Evolutionary conservation across 129 eudicot genomes (phyloP), one percentile per base, ranked within the genome.

Genomic region (Kitagawia praeruptora): DNA sequence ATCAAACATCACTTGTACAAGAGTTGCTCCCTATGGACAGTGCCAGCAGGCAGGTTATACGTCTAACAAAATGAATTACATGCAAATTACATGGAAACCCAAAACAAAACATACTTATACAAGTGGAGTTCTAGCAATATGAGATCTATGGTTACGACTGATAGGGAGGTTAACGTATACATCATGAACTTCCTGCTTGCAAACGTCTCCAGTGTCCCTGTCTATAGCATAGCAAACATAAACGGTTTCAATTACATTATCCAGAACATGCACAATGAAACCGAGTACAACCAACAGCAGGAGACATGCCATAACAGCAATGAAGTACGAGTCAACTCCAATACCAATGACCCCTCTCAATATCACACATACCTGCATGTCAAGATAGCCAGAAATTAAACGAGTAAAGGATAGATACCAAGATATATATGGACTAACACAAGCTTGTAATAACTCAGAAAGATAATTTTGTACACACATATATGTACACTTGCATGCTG

Each of bases 141-240:
- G 82, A 7, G 91, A 73, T 82, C 84, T 87, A 71, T 83, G 85
- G 81, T 87, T 88, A 85, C 98, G 82, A 81, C 85, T 92, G 78
- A 92, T 86, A 4, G 98, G 96, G 46, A 95, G 97, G 74, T 92
- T 91, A 66, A 90, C 97, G 75, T 90, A 95, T 70, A 92, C 93
- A 64, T 95, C 94, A 71, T 95, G 97, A 80, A 92, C 96, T 44
- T 92, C 96, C n/a, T 85, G 90, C 78, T 90, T 95, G 75, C 90
- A 85, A 58, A 92, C 97, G 64, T 95, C 98, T 34, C 93, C 96
- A 41, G 85, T 82, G 87, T 92, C 98, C 73, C 92, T 84, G 80
- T 94, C 98, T 13, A 94, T 84, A 45, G 93, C 99, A 38, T 92
- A 96, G 88, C 98, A 96, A 21, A 95, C 88, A 53, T 95, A 95